Conservation (phyloP, 352 stramenopile genomes). For the Aphanomyces euteiches region DNA sequence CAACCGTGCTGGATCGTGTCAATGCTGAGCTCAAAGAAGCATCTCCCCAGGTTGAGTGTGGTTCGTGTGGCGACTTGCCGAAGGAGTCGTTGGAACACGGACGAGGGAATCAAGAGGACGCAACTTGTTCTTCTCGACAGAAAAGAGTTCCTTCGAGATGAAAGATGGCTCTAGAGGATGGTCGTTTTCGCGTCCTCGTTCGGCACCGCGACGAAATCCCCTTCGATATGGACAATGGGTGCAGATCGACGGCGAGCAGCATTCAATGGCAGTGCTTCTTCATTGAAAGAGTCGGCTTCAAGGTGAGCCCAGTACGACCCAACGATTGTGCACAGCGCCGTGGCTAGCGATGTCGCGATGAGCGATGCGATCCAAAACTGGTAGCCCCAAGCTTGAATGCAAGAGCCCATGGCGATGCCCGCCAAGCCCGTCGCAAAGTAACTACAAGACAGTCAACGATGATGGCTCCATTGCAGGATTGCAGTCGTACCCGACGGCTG, state of each 20-base stretch:
- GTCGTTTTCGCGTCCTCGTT: background rate
- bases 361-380: constrained; percentile 57
- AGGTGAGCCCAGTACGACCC: constrained; percentile 35
- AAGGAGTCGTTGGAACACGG: too few relatives aligned
- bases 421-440: constrained; percentile 61
- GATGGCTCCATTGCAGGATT: background rate
- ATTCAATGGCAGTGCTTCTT: background rate
- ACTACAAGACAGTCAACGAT: background rate
- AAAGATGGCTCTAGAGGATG: background rate
- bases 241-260: background rate
- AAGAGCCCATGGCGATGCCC: constrained; percentile 58
- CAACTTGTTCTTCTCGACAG: background rate
- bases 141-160: background rate
- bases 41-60: too few relatives aligned
- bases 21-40: too few relatives aligned
- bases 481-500: constrained; percentile 46
- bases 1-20: too few relatives aligned
- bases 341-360: constrained; percentile 52
- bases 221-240: background rate
- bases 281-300: background rate
- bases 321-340: constrained; percentile 54
- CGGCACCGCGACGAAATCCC: background rate
- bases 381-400: constrained; percentile 59
- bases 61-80: too few relatives aligned
- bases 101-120: too few relatives aligned